Evolutionary conservation across 2,329 filamentous ascomycete genomes (phyloP).

Genomic region (Botrytis paeoniae): DNA sequence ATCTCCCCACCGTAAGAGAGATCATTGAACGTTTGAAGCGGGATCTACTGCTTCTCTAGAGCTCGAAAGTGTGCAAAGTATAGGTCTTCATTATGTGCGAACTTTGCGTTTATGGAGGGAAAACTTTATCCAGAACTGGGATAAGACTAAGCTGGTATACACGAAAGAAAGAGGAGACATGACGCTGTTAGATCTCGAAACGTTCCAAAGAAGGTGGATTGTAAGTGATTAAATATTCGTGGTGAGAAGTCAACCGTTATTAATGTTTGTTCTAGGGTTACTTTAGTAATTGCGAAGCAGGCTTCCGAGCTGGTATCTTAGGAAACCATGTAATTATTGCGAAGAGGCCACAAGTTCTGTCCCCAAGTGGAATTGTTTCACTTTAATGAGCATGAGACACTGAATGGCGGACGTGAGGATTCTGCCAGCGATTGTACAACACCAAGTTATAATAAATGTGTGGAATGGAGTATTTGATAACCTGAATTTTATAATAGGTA

Average conservation of each 20-base stretch:
- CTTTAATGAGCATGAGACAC: not conserved
- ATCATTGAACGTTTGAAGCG: slow-evolving; percentile 52
- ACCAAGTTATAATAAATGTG: not conserved
- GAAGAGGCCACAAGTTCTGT: slow-evolving; percentile 15
- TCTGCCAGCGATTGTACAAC: not conserved
- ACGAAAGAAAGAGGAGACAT: slow-evolving; percentile 55
- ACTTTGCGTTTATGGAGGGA: slow-evolving; percentile 66
- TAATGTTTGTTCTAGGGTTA: slow-evolving; percentile 19
- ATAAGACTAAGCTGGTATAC: slow-evolving; percentile 49
- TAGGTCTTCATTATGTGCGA: slow-evolving; percentile 67
- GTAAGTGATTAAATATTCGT: slow-evolving; percentile 38
- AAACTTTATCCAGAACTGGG: slow-evolving; percentile 60
- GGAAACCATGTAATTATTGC: slow-evolving; percentile 46
- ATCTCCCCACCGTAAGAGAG: slow-evolving; percentile 56
- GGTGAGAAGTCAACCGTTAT: not conserved
- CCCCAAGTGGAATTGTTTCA: not conserved
- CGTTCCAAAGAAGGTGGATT: slow-evolving; percentile 68
- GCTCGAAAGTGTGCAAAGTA: slow-evolving; percentile 64
- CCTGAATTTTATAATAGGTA: not conserved
- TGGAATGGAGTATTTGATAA: not conserved
- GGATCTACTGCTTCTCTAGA: slow-evolving; percentile 59
- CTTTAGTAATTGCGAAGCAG: slow-evolving; percentile 22
- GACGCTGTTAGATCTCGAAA: slow-evolving; percentile 38
- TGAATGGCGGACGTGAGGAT: not conserved
- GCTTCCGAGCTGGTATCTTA: slow-evolving; percentile 57